Conservation (phyloP, 495 filamentous ascomycete genomes). For the Astrocystis sublimbata region DNA sequence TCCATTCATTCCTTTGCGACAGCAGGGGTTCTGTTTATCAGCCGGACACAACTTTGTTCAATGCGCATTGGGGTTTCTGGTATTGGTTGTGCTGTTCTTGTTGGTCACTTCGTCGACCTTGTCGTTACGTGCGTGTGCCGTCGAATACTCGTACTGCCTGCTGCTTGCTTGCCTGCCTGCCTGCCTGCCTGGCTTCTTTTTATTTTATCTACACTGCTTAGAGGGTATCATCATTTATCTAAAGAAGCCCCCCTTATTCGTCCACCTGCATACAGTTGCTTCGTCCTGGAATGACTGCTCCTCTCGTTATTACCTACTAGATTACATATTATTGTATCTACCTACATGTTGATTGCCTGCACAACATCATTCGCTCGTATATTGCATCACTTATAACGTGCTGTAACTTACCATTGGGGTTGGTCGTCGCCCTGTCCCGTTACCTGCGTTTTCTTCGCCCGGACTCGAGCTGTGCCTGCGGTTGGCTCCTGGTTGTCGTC, state of each 20-base stretch:
- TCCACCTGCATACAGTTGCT: constrained; percentile 16
- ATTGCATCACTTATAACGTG: constrained; percentile 17
- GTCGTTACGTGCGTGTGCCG: not conserved
- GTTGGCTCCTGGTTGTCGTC: constrained; percentile 21
- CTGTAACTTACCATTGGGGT: constrained; percentile 22
- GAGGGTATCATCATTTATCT: constrained; percentile 11
- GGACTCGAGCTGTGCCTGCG: constrained; percentile 1
- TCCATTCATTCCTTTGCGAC: constrained; percentile 11
- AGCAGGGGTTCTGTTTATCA: constrained; percentile 12
- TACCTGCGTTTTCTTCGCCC: constrained; percentile 15
- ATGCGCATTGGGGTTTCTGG: not conserved
- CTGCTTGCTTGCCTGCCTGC: not conserved
- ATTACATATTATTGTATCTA: constrained; percentile 18
- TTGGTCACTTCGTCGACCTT: not conserved
- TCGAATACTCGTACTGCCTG: no score
- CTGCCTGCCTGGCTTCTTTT: constrained; percentile 1
- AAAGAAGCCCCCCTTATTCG: constrained; percentile 6
- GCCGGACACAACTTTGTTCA: constrained; percentile 6
- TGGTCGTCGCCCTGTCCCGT: constrained; percentile 10
- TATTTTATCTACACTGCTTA: no score
- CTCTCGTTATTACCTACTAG: constrained; percentile 13
- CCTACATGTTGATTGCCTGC: constrained; percentile 19
- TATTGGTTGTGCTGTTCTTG: not conserved
- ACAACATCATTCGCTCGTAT: constrained; percentile 24
- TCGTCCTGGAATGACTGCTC: not conserved